Percentiles rank a stretch among this genome's conserved stretches.
Conservation (phyloP, 2,329 filamentous ascomycete species). For the Aspergillus hortae region DNA sequence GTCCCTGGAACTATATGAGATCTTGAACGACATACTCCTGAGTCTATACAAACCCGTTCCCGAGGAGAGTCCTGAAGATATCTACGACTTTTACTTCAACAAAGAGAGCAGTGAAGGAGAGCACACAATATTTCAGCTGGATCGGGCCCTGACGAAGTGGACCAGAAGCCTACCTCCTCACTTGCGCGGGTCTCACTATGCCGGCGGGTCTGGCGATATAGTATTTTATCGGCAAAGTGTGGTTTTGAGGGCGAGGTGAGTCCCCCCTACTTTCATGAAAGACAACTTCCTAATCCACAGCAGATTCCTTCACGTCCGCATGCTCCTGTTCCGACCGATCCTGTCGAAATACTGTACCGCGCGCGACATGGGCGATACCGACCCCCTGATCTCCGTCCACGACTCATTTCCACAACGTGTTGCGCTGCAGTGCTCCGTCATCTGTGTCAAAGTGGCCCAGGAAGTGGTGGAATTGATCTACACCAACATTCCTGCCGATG, state of each 20-base stretch:
- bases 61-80: conserved; percentile 23
- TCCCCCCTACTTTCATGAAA: neutral
- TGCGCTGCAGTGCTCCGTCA: conserved; percentile 33
- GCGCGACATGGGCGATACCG: conserved; percentile 17
- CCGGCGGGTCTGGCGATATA: conserved; percentile 9
- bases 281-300: neutral
- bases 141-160: conserved; percentile 30
- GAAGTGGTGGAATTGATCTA: conserved; percentile 31
- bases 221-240: conserved; percentile 31
- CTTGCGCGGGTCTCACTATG: conserved; percentile 13
- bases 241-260: conserved; percentile 30
- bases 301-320: conserved; percentile 32
- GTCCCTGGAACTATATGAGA: conserved; percentile 33
- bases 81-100: conserved; percentile 27
- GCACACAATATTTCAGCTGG: conserved; percentile 31
- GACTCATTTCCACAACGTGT: conserved; percentile 30
- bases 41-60: conserved; percentile 25
- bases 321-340: conserved; percentile 31
- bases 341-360: conserved; percentile 30
- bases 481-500: conserved; percentile 24
- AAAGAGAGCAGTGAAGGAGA: conserved; percentile 21
- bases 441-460: conserved; percentile 33
- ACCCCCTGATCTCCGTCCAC: conserved; percentile 18
- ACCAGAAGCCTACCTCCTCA: conserved; percentile 26
- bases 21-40: conserved; percentile 32